Base-by-base conservation (phyloP, 306 rosid genomes). In the Vachellia collinsii region DNA sequence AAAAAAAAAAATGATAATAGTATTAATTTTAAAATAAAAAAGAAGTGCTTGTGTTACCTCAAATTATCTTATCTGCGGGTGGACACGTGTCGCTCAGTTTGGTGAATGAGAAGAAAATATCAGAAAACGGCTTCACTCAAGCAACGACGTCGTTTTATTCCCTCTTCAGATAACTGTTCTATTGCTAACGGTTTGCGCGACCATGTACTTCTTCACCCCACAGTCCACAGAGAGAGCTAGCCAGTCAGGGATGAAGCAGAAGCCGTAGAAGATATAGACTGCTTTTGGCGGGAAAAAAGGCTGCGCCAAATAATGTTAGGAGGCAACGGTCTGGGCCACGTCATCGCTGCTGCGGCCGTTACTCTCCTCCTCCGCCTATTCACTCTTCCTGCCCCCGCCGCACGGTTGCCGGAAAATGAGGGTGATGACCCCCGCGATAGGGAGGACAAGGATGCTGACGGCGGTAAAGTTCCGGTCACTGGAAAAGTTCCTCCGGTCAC, bases 361-460 rank as follows among this genome's bases (percentile, higher is more conserved):
- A 91, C 95, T 19, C 56, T 94, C 37, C 86, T 94, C 11, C 43
- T 93, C 86, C 99, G 99, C 47, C 78, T 90, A 71, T 84, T 94
- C 88, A 83, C 94, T 38, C 87, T 88, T 29, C 93, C 94, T 6
- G 92, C 94, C 76, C 94, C 97, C 4, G 92, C 97, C 4, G 92
- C 77, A n/a, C 78, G 87, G 76, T 77, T 16, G 70, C 89, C 90
- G 86, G 95, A 88, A 1, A 23, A 73, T 50, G 87, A 90, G 14
- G 16, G 58, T 46, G 82, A 68, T 12, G 92, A 81, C 48, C n/a
- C 51, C 54, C 80, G 77, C 25, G 86, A 65, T 48, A 37, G 11
- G 46, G 85, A 70, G 1, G 89, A 80, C 13, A 81, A 70, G 47
- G 88, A 59, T 41, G 77, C 58, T 8, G 76, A 53, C 42, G 69